phyloP scores from a whole-genome alignment of 257 asterid species.

The Solanum appendiculatum region DNA sequence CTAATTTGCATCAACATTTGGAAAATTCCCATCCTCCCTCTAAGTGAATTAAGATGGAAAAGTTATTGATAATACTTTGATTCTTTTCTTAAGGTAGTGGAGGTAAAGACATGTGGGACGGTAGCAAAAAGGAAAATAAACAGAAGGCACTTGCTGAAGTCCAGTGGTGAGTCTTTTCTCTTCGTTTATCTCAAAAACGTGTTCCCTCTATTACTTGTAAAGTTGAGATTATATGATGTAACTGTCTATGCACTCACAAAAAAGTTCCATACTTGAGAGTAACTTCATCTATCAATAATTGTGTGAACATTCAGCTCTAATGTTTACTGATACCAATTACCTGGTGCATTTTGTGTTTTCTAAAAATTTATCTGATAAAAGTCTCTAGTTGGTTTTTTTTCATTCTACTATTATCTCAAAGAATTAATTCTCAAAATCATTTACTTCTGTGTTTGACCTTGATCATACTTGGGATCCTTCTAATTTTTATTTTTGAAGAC shows the following conservation, averaged over 20 bases:
- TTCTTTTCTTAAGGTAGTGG: conserved; percentile 64
- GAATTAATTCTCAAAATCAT: background rate
- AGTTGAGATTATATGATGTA: background rate
- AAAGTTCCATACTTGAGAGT: background rate
- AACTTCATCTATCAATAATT: background rate
- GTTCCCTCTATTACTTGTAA: background rate
- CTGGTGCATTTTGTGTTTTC: background rate
- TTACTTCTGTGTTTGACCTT: background rate
- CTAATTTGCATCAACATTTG: background rate
- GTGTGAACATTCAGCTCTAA: background rate
- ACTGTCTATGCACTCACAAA: background rate
- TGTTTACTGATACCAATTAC: background rate
- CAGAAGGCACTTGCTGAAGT: conserved; percentile 72
- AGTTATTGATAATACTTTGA: background rate
- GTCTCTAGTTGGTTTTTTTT: background rate
- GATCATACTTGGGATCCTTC: background rate
- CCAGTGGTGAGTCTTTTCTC: conserved; percentile 60
- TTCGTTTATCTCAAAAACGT: background rate
- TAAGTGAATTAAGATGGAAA: background rate
- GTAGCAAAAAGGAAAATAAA: conserved; percentile 86
- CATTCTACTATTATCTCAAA: background rate
- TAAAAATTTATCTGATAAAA: background rate
- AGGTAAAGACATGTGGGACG: conserved; percentile 65
- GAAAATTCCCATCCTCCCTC: background rate
- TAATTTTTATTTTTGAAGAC: background rate